Evolutionary conservation across 768 basidiomycete genomes (phyloP).

Genomic region (Lentinula lateritia): DNA sequence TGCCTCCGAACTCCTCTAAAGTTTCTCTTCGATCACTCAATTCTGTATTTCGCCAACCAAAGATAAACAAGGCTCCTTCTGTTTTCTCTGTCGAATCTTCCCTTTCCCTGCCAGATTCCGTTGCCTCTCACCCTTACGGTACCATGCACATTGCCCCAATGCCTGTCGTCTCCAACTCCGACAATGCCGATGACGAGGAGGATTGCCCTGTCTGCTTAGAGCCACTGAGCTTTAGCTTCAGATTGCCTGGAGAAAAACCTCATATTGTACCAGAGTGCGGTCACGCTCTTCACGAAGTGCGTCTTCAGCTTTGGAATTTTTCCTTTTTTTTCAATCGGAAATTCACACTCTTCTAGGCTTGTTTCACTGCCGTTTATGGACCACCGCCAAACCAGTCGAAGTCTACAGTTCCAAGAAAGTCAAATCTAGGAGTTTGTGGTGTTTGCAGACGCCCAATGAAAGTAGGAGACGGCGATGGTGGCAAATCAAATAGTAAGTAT

Average conservation of each 20-base stretch:
- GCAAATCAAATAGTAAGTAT: slow-evolving; percentile 82
- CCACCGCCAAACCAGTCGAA: slow-evolving; percentile 62
- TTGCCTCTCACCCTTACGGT: slow-evolving; percentile 47
- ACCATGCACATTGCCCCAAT: slow-evolving; percentile 59
- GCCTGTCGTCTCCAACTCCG: slow-evolving; percentile 67
- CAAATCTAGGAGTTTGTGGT: slow-evolving; percentile 91
- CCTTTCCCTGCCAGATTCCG: slow-evolving; percentile 30
- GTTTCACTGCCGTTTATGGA: slow-evolving; percentile 95
- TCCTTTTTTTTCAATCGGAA: slow-evolving; percentile 4
- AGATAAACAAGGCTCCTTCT: slow-evolving; percentile 43
- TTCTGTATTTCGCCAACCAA: slow-evolving; percentile 46
- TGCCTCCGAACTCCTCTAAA: slow-evolving; percentile 27
- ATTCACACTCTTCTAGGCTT: slow-evolving; percentile 54
- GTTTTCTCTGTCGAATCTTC: slow-evolving; percentile 41
- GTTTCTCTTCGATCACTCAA: slow-evolving; percentile 35
- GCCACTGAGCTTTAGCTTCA: slow-evolving; percentile 86
- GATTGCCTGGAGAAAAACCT: slow-evolving; percentile 93
- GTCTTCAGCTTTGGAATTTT: slow-evolving; percentile 13
- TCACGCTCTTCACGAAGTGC: slow-evolving; percentile 92
- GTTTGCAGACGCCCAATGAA: slow-evolving; percentile 98
- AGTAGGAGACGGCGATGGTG: slow-evolving; percentile 80
- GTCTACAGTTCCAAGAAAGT: slow-evolving; percentile 54
- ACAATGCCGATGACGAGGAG: slow-evolving; percentile 68
- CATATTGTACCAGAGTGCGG: slow-evolving; percentile 97
- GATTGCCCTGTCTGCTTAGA: slow-evolving; percentile 97